These are phyloP conservation scores for Citeromyces siamensis DNA, from an alignment of 1,139 yeast genomes.

Conservation along the genomic window DNA sequence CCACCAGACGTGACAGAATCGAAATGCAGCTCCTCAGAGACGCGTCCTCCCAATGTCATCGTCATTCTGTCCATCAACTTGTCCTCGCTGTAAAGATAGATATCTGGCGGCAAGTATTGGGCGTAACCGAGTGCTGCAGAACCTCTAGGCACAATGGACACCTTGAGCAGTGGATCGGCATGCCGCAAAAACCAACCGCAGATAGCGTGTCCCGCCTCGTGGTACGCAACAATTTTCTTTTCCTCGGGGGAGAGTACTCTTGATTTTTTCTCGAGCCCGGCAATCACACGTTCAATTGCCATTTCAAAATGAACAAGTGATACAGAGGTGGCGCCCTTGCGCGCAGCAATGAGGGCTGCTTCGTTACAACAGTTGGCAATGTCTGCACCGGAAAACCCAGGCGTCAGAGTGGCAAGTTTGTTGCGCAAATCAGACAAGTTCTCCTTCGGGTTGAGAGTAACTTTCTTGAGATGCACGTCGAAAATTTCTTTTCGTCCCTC, in stretches of 20 bases:
- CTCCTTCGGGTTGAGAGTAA: conserved; percentile 35
- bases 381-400: conserved; percentile 98
- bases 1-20: conserved; percentile 91
- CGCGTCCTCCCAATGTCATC: conserved; percentile 96
- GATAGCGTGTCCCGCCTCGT: conserved; percentile 97
- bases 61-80: conserved; percentile 86
- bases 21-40: conserved; percentile 87
- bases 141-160: conserved; percentile 93
- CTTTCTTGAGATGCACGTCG: conserved; percentile 66
- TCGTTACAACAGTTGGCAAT: conserved; percentile 96
- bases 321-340: conserved; percentile 60
- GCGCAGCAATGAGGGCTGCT: conserved; percentile 93
- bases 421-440: conserved; percentile 53
- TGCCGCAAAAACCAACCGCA: conserved; percentile 91
- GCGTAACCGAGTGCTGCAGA: conserved; percentile 98
- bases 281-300: conserved; percentile 95
- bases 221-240: conserved; percentile 85
- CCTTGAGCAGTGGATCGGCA: conserved; percentile 91
- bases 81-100: conserved; percentile 64
- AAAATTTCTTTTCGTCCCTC: conserved; percentile 91
- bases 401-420: conserved; percentile 87
- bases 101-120: conserved; percentile 91
- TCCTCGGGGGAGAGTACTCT: conserved; percentile 76
- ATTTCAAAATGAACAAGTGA: conserved; percentile 76
- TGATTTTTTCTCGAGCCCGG: conserved; percentile 88